A percentile compares a stretch with the other conserved stretches of the same genome.
These are phyloP conservation scores for Monosporozyma aquatica DNA, from an alignment of 805 yeast species.

Conservation along the genomic window DNA sequence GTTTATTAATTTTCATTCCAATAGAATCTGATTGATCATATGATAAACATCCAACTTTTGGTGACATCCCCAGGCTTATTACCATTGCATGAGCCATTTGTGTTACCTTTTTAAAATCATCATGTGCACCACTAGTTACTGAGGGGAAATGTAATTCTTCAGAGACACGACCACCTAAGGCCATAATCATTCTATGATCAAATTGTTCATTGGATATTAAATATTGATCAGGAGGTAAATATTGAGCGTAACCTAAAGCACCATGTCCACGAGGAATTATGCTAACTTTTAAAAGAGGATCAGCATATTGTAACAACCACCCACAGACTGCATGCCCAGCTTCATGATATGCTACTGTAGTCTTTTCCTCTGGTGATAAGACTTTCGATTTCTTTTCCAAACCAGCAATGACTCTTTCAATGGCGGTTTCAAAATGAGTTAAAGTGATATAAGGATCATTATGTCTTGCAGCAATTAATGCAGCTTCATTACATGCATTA, in stretches of 20 bases:
- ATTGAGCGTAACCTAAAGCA: slow-evolving; percentile 93
- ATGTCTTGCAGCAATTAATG: slow-evolving; percentile 80
- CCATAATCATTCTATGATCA: slow-evolving; percentile 83
- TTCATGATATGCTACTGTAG: slow-evolving; percentile 85
- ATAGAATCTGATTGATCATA: slow-evolving; percentile 35
- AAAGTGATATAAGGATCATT: slow-evolving; percentile 53
- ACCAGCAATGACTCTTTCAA: slow-evolving; percentile 93
- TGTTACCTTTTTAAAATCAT: slow-evolving; percentile 87
- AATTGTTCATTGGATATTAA: slow-evolving; percentile 69
- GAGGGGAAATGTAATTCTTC: slow-evolving; percentile 82
- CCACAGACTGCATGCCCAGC: slow-evolving; percentile 97
- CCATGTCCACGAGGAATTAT: slow-evolving; percentile 93
- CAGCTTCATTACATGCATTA: slow-evolving; percentile 90
- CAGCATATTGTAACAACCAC: slow-evolving; percentile 82
- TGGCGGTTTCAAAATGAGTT: slow-evolving; percentile 80
- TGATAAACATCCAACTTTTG: slow-evolving; percentile 49
- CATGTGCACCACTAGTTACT: slow-evolving; percentile 87
- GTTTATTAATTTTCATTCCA: slow-evolving; percentile 61
- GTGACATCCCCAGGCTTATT: slow-evolving; percentile 80
- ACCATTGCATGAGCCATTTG: slow-evolving; percentile 88
- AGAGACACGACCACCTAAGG: slow-evolving; percentile 85
- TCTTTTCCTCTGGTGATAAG: slow-evolving; percentile 70
- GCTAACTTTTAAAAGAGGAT: slow-evolving; percentile 86
- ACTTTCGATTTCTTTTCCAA: slow-evolving; percentile 77
- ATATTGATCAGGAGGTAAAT: slow-evolving; percentile 82